phyloP scores from a whole-genome alignment of 768 basidiomycete species.

The Coprinopsis cinerea region DNA sequence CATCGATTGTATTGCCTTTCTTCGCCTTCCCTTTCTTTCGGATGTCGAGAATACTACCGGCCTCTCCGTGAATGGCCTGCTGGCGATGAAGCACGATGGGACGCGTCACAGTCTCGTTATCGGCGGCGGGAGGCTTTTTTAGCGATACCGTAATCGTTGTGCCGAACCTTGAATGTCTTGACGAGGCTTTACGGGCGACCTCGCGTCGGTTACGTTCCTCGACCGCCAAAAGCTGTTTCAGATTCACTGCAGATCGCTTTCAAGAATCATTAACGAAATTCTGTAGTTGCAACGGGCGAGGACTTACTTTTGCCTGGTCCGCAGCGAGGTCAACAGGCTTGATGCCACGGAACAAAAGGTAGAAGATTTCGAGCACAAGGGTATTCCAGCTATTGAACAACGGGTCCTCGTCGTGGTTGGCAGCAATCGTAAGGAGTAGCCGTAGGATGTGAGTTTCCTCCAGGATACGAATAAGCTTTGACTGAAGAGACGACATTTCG shows the following conservation, averaged over 20 bases:
- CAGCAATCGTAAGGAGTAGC: slow-evolving; percentile 79
- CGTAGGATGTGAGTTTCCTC: slow-evolving; percentile 69
- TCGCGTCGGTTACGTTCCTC: slow-evolving; percentile 66
- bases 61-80: slow-evolving; percentile 64
- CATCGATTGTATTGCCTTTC: slow-evolving; percentile 59
- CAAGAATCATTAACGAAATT: slow-evolving; percentile 7
- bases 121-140: not conserved
- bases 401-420: slow-evolving; percentile 69
- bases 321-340: slow-evolving; percentile 51
- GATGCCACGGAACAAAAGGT: slow-evolving; percentile 80
- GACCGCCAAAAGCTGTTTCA: slow-evolving; percentile 69
- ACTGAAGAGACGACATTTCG: slow-evolving; percentile 75
- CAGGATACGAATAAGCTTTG: slow-evolving; percentile 64
- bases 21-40: slow-evolving; percentile 54
- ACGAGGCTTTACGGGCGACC: slow-evolving; percentile 47
- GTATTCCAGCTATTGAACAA: slow-evolving; percentile 85
- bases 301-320: slow-evolving; percentile 62
- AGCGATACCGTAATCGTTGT: slow-evolving; percentile 76
- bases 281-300: slow-evolving; percentile 7
- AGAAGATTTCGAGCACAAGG: slow-evolving; percentile 87
- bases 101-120: slow-evolving; percentile 28
- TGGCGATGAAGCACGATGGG: slow-evolving; percentile 82
- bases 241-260: slow-evolving; percentile 62
- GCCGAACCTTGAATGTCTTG: slow-evolving; percentile 93
- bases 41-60: slow-evolving; percentile 68